Conservation (phyloP, 345 rosid species). For the Firmiana major region DNA sequence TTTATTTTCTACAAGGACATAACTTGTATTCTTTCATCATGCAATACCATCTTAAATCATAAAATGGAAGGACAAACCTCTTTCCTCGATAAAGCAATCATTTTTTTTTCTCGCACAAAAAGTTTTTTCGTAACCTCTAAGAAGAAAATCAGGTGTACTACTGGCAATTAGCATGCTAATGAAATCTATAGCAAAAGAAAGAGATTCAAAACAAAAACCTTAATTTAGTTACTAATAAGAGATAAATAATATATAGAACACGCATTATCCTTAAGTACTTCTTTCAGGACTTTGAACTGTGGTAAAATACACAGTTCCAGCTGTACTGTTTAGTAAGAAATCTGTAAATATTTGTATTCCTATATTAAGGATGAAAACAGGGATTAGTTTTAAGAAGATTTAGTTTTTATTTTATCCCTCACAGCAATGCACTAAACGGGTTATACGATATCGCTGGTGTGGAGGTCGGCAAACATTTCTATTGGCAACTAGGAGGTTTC, state of each 20-base stretch:
- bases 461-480: too few relatives aligned
- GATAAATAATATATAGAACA: background rate
- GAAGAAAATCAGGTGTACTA: background rate
- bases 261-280: background rate
- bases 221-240: background rate
- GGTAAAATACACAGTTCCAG: too few relatives aligned
- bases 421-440: too few relatives aligned
- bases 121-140: background rate
- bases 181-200: conserved; percentile 2
- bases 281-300: background rate
- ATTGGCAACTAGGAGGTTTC: too few relatives aligned
- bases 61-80: background rate
- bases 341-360: too few relatives aligned
- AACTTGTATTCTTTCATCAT: background rate
- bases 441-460: too few relatives aligned
- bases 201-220: background rate
- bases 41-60: background rate
- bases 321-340: too few relatives aligned
- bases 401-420: too few relatives aligned
- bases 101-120: background rate
- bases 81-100: background rate
- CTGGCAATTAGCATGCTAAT: background rate
- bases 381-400: too few relatives aligned
- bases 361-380: too few relatives aligned
- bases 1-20: background rate